A percentile compares a stretch with the other conserved stretches of the same genome.
Evolutionary conservation across 352 stramenopile genomes (phyloP).

Genomic region (Pythium periplocum): DNA sequence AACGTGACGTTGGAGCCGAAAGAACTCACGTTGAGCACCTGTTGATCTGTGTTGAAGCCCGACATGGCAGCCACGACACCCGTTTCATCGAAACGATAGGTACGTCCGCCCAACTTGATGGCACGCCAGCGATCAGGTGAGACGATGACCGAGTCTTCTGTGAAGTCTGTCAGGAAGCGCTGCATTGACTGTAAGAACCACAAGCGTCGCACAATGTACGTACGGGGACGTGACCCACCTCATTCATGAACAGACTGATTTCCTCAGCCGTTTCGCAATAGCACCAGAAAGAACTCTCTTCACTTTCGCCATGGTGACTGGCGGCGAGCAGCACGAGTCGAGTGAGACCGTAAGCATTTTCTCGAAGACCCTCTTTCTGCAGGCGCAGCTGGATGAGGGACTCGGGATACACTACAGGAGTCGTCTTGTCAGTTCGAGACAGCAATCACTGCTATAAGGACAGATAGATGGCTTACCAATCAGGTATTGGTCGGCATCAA

Average conservation of each 20-base stretch:
- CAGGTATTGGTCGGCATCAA: conserved; percentile 71
- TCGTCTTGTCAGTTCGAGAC: neutral
- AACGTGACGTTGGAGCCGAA: conserved; percentile 82
- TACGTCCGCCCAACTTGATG: conserved; percentile 78
- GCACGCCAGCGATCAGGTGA: conserved; percentile 81
- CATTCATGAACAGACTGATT: conserved; percentile 75
- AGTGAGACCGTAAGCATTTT: conserved; percentile 76
- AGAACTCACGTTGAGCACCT: conserved; percentile 85
- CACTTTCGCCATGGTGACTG: conserved; percentile 2
- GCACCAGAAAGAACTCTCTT: conserved; percentile 62
- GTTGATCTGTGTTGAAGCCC: conserved; percentile 64
- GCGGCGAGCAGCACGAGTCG: conserved; percentile 61
- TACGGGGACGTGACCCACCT: conserved; percentile 18
- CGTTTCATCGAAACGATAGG: conserved; percentile 83
- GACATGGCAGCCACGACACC: conserved; percentile 86
- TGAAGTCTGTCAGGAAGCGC: conserved; percentile 59
- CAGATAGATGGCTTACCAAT: conserved; percentile 28
- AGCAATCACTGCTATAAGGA: neutral
- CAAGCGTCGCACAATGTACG: neutral
- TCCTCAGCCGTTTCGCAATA: conserved; percentile 84
- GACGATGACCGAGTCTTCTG: conserved; percentile 69
- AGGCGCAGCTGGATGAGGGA: conserved; percentile 72
- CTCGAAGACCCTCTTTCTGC: conserved; percentile 63
- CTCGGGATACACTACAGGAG: conserved; percentile 57
- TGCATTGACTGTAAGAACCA: conserved; percentile 3